Evolutionary conservation across 2,329 filamentous ascomycete species (phyloP).

Genomic region (Calycina marina): DNA sequence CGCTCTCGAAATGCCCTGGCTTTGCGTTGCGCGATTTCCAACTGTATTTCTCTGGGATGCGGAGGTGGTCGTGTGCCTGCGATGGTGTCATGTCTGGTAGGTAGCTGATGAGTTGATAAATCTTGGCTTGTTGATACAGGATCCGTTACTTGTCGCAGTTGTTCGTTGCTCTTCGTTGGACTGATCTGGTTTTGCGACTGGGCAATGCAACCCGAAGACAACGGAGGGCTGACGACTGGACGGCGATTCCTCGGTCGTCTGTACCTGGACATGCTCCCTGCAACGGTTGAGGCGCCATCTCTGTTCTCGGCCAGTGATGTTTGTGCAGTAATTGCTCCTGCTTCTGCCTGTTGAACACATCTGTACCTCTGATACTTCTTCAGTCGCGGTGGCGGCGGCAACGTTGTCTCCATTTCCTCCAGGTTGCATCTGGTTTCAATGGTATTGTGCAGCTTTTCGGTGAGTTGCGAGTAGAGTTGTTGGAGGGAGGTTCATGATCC

Average conservation of each 20-base stretch:
- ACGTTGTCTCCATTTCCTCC: conserved; percentile 8
- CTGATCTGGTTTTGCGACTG: not conserved
- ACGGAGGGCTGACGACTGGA: conserved; percentile 1
- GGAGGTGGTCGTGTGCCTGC: not conserved
- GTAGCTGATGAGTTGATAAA: conserved; percentile 1
- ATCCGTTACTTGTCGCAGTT: conserved; percentile 9
- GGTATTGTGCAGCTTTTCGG: conserved; percentile 1
- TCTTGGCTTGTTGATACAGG: conserved; percentile 4
- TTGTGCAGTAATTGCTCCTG: conserved; percentile 9
- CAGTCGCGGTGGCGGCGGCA: not conserved
- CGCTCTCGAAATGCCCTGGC: conserved; percentile 9
- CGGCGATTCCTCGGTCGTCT: conserved; percentile 14
- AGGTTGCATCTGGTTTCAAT: conserved; percentile 8
- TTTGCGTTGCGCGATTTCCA: conserved; percentile 11
- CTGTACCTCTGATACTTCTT: conserved; percentile 41
- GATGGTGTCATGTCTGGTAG: not conserved
- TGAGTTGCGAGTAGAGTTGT: no score
- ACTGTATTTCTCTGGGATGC: conserved; percentile 2
- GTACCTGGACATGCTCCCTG: conserved; percentile 26
- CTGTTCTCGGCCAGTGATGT: conserved; percentile 10
- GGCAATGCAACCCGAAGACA: conserved; percentile 4
- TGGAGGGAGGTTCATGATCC: no score
- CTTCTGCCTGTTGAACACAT: conserved; percentile 33
- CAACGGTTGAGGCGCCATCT: conserved; percentile 18
- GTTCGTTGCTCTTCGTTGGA: conserved; percentile 2